Evolutionary conservation across 306 rosid genomes (phyloP).

Genomic region (Prunus davidiana): DNA sequence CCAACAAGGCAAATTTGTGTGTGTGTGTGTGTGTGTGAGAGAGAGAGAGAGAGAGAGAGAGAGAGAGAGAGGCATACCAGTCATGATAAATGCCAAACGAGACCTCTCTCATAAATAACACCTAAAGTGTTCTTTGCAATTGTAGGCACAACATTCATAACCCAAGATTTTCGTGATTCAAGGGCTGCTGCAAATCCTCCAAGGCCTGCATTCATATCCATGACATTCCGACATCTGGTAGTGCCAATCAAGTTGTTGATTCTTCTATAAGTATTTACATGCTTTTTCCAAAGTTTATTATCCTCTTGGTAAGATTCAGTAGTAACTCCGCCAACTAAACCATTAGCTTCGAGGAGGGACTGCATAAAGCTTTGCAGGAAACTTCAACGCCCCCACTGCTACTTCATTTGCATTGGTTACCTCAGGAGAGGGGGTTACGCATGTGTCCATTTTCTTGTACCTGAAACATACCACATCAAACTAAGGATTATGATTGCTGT

Average conservation of each 20-base stretch:
- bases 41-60: not conserved
- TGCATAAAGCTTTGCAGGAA: slow-evolving; percentile 79
- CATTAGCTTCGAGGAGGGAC: slow-evolving; percentile 81
- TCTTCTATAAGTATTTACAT: slow-evolving; percentile 59
- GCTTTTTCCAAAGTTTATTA: slow-evolving; percentile 81
- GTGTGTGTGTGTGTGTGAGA: not conserved
- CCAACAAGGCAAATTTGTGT: not conserved
- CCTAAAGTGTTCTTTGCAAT: slow-evolving; percentile 79
- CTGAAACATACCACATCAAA: slow-evolving; percentile 33
- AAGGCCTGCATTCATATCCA: slow-evolving; percentile 98
- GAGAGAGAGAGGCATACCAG: slow-evolving; percentile 51
- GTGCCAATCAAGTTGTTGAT: slow-evolving; percentile 66
- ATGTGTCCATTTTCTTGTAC: slow-evolving; percentile 82
- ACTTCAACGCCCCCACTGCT: slow-evolving; percentile 81
- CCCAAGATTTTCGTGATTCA: slow-evolving; percentile 85
- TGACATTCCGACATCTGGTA: slow-evolving; percentile 71
- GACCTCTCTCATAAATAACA: slow-evolving; percentile 87
- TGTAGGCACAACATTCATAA: slow-evolving; percentile 92
- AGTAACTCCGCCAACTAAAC: slow-evolving; percentile 61
- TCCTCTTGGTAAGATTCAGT: slow-evolving; percentile 75
- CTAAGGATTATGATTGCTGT: not conserved
- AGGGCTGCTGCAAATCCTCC: slow-evolving; percentile 96
- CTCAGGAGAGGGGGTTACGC: slow-evolving; percentile 72
- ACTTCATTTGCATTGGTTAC: slow-evolving; percentile 58
- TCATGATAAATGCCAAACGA: slow-evolving; percentile 93